phyloP scores from a whole-genome alignment of 2,329 filamentous ascomycete species.

The Scytalidium lignicola region DNA sequence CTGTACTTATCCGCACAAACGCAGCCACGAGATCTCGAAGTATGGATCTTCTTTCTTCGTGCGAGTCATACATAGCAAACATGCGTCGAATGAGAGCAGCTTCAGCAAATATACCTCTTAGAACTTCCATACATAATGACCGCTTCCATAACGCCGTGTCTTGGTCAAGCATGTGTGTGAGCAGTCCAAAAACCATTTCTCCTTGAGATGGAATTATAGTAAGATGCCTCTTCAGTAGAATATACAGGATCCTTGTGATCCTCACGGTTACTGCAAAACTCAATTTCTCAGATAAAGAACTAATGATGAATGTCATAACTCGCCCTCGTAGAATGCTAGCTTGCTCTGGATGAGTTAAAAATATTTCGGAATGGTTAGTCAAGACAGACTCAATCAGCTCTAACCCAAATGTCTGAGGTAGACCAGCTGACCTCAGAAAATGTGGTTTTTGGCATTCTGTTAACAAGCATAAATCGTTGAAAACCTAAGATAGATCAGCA shows the following conservation, averaged over 20 bases:
- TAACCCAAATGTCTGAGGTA: constrained; percentile 78
- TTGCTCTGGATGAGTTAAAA: constrained; percentile 74
- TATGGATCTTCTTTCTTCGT: constrained; percentile 67
- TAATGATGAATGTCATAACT: constrained; percentile 79
- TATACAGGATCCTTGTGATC: constrained; percentile 75
- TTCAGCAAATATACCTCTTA: constrained; percentile 80
- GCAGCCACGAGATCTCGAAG: constrained; percentile 78
- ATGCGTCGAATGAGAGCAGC: constrained; percentile 72
- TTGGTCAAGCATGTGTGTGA: constrained; percentile 84
- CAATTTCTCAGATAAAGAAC: constrained; percentile 69
- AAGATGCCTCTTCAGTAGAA: constrained; percentile 74
- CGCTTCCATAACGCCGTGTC: constrained; percentile 83
- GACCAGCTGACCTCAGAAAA: constrained; percentile 71
- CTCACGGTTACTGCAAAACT: constrained; percentile 80
- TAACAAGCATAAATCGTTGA: constrained; percentile 84
- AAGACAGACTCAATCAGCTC: constrained; percentile 91
- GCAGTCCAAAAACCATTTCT: constrained; percentile 72
- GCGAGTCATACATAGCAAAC: constrained; percentile 72
- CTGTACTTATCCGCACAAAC: constrained; percentile 87
- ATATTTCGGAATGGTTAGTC: constrained; percentile 77
- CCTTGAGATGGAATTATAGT: constrained; percentile 71
- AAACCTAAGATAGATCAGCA: constrained; percentile 48
- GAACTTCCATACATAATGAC: constrained; percentile 84
- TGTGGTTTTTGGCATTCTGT: constrained; percentile 79
- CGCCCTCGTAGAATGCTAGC: constrained; percentile 69